These are phyloP conservation scores for Salix caprea DNA, from an alignment of 345 rosid species.

Conservation along the genomic window DNA sequence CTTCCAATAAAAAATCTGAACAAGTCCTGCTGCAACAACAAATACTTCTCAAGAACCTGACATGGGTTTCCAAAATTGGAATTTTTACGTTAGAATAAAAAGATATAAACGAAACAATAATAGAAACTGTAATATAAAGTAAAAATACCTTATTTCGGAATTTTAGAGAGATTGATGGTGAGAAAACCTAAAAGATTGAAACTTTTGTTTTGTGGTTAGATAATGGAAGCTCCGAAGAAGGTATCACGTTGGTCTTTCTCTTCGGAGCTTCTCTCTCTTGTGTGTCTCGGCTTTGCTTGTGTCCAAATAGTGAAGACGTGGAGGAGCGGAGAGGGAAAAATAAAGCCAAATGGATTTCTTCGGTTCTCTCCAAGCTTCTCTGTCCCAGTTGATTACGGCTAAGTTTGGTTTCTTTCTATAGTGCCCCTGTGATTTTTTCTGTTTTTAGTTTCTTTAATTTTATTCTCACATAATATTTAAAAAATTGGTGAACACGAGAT, in stretches of 20 bases:
- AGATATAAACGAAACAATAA: neutral
- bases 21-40: neutral
- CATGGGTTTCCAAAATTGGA: conserved; percentile 1
- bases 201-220: neutral
- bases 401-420: neutral
- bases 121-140: neutral
- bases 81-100: neutral
- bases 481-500: too few relatives aligned
- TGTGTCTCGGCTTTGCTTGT: neutral
- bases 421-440: neutral
- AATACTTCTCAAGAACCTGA: conserved; percentile 12
- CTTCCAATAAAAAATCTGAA: conserved; percentile 6
- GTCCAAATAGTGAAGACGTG: neutral
- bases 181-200: conserved; percentile 5
- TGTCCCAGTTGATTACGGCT: neutral
- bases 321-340: neutral
- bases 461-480: neutral
- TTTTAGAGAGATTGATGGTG: neutral
- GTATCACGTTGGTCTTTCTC: neutral
- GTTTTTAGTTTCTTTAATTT: neutral
- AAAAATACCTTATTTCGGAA: conserved; percentile 2
- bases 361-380: neutral
- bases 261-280: conserved; percentile 6
- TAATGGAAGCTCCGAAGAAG: conserved; percentile 19
- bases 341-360: neutral